Percentiles rank a stretch among this genome's conserved stretches.
These are phyloP conservation scores for Xenoacremonium recifei DNA, from an alignment of 2,329 filamentous ascomycete species.

Conservation along the genomic window DNA sequence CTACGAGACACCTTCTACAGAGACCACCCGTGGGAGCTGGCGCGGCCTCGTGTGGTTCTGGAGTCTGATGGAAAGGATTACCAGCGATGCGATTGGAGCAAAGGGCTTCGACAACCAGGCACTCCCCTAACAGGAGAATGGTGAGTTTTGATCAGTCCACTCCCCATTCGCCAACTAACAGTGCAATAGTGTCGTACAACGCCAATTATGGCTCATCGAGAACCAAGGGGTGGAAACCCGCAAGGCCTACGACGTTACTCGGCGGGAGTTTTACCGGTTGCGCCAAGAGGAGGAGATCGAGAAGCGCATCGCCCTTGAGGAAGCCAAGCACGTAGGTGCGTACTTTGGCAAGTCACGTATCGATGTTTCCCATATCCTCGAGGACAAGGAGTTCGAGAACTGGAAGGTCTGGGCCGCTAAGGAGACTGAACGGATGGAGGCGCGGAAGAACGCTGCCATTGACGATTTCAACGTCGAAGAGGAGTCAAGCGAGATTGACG, in stretches of 20 bases:
- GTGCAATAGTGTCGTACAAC: conserved; percentile 77
- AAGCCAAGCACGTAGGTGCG: conserved; percentile 80
- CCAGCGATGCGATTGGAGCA: conserved; percentile 76
- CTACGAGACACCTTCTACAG: conserved; percentile 81
- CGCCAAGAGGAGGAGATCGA: conserved; percentile 82
- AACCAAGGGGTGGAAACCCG: conserved; percentile 56
- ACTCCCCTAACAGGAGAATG: conserved; percentile 71
- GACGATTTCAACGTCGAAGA: conserved; percentile 40
- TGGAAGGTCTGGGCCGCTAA: conserved; percentile 79
- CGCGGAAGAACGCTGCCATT: conserved; percentile 40
- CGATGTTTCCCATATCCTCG: conserved; percentile 77
- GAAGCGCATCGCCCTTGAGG: conserved; percentile 79
- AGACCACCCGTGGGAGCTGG: conserved; percentile 97
- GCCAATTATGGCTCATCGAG: conserved; percentile 82
- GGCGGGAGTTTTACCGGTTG: conserved; percentile 85
- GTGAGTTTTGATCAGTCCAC: conserved; percentile 6
- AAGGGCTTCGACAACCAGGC: conserved; percentile 67
- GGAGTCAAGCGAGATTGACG: conserved; percentile 24
- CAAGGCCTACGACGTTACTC: conserved; percentile 80
- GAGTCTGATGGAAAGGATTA: conserved; percentile 84
- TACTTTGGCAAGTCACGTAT: conserved; percentile 79
- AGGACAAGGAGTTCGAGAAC: conserved; percentile 74
- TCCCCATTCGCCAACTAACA: conserved; percentile 13
- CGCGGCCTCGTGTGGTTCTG: conserved; percentile 78
- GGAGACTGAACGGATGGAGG: conserved; percentile 42